Evolutionary conservation across 257 asterid genomes (phyloP).

Genomic region (Solanum pinnatisectum): DNA sequence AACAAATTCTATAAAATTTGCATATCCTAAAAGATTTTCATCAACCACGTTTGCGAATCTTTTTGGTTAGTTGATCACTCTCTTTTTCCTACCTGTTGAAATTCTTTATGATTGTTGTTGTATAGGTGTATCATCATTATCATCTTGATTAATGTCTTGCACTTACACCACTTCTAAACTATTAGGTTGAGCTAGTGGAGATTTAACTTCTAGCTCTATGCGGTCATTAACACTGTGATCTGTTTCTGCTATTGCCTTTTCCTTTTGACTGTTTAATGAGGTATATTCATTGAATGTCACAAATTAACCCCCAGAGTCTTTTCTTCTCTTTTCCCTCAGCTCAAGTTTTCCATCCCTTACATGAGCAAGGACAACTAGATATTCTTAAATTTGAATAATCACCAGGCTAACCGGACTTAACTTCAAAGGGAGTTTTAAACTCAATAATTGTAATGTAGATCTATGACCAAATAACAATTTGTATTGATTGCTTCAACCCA

Average conservation of each 20-base stretch:
- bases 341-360: not conserved
- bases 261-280: no score
- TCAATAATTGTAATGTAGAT: not conserved
- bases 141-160: not conserved
- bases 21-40: no score
- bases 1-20: no score
- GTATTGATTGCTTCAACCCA: not conserved
- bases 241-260: not conserved
- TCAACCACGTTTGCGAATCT: no score
- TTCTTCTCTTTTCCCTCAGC: not conserved
- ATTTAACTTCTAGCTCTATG: not conserved
- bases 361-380: not conserved
- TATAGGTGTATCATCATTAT: not conserved
- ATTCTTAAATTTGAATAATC: not conserved
- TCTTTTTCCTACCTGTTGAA: no score
- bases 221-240: not conserved
- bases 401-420: no score
- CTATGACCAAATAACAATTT: not conserved
- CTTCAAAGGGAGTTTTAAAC: not conserved
- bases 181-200: not conserved
- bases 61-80: no score
- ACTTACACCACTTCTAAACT: not conserved
- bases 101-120: no score
- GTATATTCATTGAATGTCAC: not conserved
- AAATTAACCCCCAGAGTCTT: no score